phyloP scores from a whole-genome alignment of 2,329 filamentous ascomycete species.

The Cercospora sp. region DNA sequence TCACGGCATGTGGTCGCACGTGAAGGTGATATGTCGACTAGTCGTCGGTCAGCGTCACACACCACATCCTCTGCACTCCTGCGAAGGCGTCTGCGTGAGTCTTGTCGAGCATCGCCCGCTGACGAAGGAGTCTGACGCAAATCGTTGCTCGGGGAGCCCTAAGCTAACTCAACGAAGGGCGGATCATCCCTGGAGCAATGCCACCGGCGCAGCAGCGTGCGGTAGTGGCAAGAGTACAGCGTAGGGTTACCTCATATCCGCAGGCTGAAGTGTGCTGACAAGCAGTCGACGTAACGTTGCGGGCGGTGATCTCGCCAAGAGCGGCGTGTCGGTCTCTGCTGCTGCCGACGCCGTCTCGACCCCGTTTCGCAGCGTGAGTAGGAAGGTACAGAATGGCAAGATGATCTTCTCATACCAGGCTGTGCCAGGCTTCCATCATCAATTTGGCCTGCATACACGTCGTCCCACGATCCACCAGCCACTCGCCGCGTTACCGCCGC shows the following conservation, averaged over 20 bases:
- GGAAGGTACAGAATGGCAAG: background rate
- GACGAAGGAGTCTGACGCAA: background rate
- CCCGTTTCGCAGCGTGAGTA: background rate
- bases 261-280: background rate
- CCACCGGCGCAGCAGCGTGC: background rate
- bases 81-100: background rate
- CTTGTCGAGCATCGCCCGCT: background rate
- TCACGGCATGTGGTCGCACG: background rate
- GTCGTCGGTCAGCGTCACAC: background rate
- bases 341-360: background rate
- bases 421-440: background rate
- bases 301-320: background rate
- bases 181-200: background rate
- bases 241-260: background rate
- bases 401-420: background rate
- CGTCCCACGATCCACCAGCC: background rate
- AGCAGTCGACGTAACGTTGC: background rate
- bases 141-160: background rate
- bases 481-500: background rate
- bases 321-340: background rate
- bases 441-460: background rate
- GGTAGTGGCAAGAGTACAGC: background rate
- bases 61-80: background rate
- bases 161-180: background rate
- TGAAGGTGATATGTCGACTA: background rate